A percentile compares a stretch with the other conserved stretches of the same genome.
Evolutionary conservation across 139 green algal genomes (phyloP).

Genomic region (Nannochloris sp.): DNA sequence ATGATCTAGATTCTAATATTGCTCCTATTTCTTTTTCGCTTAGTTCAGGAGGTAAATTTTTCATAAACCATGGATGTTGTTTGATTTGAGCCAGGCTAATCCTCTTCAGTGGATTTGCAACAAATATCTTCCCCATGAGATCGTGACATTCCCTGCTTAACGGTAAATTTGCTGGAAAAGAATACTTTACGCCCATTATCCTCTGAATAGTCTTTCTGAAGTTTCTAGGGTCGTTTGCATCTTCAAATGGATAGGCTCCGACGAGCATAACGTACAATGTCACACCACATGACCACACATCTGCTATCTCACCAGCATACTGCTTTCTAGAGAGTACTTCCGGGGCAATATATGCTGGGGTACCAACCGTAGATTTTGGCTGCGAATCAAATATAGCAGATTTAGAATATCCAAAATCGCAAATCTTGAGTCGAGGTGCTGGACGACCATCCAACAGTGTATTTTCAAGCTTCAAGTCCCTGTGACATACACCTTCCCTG

Average conservation of each 20-base stretch:
- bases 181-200: constrained; percentile 86
- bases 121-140: constrained; percentile 79
- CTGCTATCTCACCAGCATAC: constrained; percentile 87
- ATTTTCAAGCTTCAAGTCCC: constrained; percentile 98
- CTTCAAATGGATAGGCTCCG: constrained; percentile 97
- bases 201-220: constrained; percentile 97
- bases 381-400: constrained; percentile 77
- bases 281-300: constrained; percentile 97
- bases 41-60: constrained; percentile 83
- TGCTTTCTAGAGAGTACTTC: constrained; percentile 78
- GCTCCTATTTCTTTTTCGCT: constrained; percentile 13
- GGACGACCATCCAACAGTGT: constrained; percentile 86
- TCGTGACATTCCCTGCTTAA: constrained; percentile 77
- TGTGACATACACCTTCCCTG: constrained; percentile 82
- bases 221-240: constrained; percentile 86
- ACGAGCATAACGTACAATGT: constrained; percentile 99
- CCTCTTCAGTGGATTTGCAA: constrained; percentile 60
- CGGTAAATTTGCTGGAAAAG: constrained; percentile 58
- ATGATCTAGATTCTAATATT: constrained; percentile 15
- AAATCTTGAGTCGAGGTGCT: constrained; percentile 88
- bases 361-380: constrained; percentile 97
- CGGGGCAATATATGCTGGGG: constrained; percentile 97
- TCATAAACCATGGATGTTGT: constrained; percentile 86
- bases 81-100: constrained; percentile 79
- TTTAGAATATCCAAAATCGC: constrained; percentile 83